phyloP scores from a whole-genome alignment of 2,329 filamentous ascomycete species.

The Aspergillus japonicus region DNA sequence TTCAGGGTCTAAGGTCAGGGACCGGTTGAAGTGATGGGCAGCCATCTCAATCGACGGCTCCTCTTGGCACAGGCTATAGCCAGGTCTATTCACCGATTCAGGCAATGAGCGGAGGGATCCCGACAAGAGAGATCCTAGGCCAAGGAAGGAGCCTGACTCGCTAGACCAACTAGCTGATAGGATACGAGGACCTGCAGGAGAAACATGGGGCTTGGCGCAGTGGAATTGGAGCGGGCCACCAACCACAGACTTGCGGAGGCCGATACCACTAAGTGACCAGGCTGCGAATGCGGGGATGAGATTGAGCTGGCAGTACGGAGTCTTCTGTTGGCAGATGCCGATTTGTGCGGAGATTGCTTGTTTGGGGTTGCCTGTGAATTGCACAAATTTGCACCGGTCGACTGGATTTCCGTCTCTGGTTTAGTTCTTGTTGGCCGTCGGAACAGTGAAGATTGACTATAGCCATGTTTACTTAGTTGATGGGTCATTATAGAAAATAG shows the following conservation, averaged over 20 bases:
- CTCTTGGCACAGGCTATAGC: neutral
- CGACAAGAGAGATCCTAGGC: neutral
- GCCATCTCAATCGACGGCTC: neutral
- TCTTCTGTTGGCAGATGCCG: too few relatives aligned
- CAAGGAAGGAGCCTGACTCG: neutral
- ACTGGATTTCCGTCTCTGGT: too few relatives aligned
- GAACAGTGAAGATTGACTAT: too few relatives aligned
- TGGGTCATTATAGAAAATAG: too few relatives aligned
- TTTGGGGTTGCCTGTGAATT: too few relatives aligned
- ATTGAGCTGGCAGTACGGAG: too few relatives aligned
- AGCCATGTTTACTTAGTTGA: too few relatives aligned
- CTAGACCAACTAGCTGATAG: neutral
- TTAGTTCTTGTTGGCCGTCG: too few relatives aligned
- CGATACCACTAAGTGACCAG: neutral
- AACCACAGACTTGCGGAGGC: neutral
- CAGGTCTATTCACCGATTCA: neutral
- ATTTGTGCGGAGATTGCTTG: too few relatives aligned
- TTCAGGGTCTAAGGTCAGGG: neutral
- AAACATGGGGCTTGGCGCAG: neutral
- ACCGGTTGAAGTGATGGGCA: neutral
- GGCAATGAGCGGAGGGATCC: neutral
- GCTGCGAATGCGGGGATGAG: neutral
- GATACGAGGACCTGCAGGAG: neutral
- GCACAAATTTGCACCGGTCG: too few relatives aligned
- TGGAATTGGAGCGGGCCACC: too few relatives aligned